Evolutionary conservation across 83 land plant species (phyloP).

Genomic region (Thuja plicata): DNA sequence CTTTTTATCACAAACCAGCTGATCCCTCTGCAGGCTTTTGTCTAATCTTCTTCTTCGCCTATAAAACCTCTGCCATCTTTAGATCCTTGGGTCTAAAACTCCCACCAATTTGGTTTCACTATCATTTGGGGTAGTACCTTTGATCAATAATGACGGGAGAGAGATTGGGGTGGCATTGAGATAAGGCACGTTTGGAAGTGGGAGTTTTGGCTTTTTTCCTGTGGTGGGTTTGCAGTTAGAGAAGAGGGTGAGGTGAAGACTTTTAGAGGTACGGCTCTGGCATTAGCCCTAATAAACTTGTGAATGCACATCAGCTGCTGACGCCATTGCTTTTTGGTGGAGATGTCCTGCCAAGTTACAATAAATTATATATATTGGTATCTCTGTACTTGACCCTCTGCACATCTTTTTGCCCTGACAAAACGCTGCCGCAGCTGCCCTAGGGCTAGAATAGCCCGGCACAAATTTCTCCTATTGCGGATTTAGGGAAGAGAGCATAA

Average conservation of each 20-base stretch:
- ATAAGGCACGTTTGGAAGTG: not conserved
- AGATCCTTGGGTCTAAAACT: not conserved
- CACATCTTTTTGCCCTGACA: not conserved
- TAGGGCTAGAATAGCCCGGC: not conserved
- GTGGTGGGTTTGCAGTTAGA: not conserved
- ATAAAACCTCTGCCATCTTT: not conserved
- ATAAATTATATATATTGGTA: not conserved
- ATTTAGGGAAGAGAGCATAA: not conserved
- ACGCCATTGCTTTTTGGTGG: slow-evolving; percentile 2
- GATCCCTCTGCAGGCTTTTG: not conserved
- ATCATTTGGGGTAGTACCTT: not conserved
- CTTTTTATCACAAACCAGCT: not conserved
- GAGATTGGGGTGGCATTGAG: not conserved
- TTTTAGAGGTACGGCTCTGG: not conserved
- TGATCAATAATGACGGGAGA: not conserved
- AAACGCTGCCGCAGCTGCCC: not conserved
- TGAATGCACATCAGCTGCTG: not conserved
- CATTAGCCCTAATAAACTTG: not conserved
- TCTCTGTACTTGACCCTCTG: not conserved
- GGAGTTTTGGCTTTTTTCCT: not conserved
- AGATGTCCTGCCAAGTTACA: not conserved
- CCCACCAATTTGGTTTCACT: not conserved
- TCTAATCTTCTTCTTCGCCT: not conserved
- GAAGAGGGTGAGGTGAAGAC: not conserved
- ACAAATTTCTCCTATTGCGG: not conserved